These are phyloP conservation scores for Penicillium malachiteum DNA, from an alignment of 495 filamentous ascomycete species.

Conservation along the genomic window DNA sequence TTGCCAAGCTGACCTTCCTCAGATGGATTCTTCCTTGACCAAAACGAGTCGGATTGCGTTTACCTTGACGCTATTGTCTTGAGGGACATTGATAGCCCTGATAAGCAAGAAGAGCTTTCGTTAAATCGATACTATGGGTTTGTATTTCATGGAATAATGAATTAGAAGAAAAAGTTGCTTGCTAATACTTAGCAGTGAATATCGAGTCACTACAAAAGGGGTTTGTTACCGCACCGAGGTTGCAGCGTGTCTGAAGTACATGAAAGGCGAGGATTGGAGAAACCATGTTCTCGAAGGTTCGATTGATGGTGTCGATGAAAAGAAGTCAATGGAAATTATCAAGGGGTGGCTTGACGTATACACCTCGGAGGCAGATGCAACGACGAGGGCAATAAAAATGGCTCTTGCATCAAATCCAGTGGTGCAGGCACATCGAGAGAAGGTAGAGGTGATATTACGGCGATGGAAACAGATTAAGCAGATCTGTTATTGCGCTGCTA, in stretches of 20 bases:
- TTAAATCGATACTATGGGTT: conserved; percentile 62
- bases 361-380: conserved; percentile 33
- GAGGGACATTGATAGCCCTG: conserved; percentile 39
- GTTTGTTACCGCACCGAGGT: conserved; percentile 73
- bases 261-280: conserved; percentile 45
- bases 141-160: conserved; percentile 6
- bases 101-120: conserved; percentile 51
- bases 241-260: conserved; percentile 56
- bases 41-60: conserved; percentile 67
- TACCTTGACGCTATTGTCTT: conserved; percentile 69
- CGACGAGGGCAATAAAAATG: conserved; percentile 33
- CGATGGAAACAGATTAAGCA: conserved; percentile 54
- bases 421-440: conserved; percentile 21
- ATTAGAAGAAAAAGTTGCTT: background rate
- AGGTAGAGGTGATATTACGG: conserved; percentile 38
- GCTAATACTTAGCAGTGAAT: conserved; percentile 43
- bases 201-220: conserved; percentile 58
- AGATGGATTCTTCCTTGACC: conserved; percentile 72
- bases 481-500: conserved; percentile 35
- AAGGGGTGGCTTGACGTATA: conserved; percentile 41
- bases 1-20: background rate
- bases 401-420: conserved; percentile 24
- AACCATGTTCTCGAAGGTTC: conserved; percentile 45
- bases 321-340: conserved; percentile 36
- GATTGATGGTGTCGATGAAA: conserved; percentile 30